Percentiles rank a stretch among this genome's conserved stretches.
phyloP scores from a whole-genome alignment of 768 basidiomycete species.

The Suillus subluteus region DNA sequence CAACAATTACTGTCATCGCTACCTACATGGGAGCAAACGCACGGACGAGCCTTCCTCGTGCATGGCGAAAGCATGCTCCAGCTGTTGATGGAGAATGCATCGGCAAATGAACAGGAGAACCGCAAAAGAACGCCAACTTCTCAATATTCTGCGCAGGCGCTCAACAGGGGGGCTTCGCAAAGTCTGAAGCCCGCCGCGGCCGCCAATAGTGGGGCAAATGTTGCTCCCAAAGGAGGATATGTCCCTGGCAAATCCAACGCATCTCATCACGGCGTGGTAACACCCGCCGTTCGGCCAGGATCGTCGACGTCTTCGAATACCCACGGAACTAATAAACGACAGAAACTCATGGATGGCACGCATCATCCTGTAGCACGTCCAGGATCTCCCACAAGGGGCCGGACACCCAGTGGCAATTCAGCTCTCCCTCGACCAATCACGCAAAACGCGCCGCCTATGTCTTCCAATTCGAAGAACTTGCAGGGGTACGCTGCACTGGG shows the following conservation, averaged over 20 bases:
- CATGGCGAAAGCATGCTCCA: constrained; percentile 83
- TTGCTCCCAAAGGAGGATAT: constrained; percentile 22
- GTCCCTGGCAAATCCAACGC: constrained; percentile 35
- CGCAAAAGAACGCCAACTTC: constrained; percentile 51
- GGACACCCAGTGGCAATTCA: constrained; percentile 28
- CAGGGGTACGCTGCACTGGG: constrained; percentile 33
- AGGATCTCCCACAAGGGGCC: constrained; percentile 32
- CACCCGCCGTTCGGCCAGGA: constrained; percentile 62
- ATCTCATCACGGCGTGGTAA: constrained; percentile 43
- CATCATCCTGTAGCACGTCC: constrained; percentile 21
- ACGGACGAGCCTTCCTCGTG: constrained; percentile 78
- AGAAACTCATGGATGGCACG: constrained; percentile 51
- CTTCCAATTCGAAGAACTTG: constrained; percentile 29
- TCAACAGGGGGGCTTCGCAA: constrained; percentile 31
- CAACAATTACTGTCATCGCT: constrained; percentile 79
- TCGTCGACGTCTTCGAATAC: constrained; percentile 46
- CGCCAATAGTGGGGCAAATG: constrained; percentile 13
- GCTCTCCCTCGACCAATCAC: constrained; percentile 19
- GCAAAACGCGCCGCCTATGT: constrained; percentile 9
- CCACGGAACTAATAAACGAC: constrained; percentile 61
- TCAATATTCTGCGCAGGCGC: constrained; percentile 35
- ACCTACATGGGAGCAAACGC: constrained; percentile 84
- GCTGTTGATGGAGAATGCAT: constrained; percentile 71
- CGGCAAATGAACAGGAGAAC: constrained; percentile 82
- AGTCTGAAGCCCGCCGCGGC: constrained; percentile 26